These are phyloP conservation scores for Citrus hindsii DNA, from an alignment of 345 rosid species.

Conservation along the genomic window DNA sequence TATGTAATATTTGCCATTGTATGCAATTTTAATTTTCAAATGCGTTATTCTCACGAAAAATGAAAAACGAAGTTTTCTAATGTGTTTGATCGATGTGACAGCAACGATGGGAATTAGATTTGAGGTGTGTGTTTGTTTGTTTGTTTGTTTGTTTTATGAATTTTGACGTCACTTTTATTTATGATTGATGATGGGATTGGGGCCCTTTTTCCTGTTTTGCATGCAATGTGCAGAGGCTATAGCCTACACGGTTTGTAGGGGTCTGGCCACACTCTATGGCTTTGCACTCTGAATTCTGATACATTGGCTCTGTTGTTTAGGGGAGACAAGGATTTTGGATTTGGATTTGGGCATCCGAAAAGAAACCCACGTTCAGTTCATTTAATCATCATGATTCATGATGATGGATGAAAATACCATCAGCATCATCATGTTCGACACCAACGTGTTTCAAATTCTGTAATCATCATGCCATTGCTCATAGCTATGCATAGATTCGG, in stretches of 20 bases:
- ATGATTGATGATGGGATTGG: conserved; percentile 23
- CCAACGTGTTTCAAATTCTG: neutral
- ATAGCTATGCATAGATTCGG: neutral
- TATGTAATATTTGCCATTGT: neutral
- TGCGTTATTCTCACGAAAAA: too few relatives aligned
- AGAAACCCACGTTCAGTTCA: neutral
- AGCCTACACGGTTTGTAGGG: neutral
- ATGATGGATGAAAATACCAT: neutral
- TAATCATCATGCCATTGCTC: neutral
- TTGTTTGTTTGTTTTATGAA: neutral
- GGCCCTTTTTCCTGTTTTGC: conserved; percentile 10
- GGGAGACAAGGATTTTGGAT: conserved; percentile 16
- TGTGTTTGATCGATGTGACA: conserved; percentile 10
- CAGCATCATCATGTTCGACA: neutral
- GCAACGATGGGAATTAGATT: conserved; percentile 8
- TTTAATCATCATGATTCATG: neutral
- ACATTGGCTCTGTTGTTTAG: neutral
- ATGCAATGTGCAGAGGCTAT: neutral
- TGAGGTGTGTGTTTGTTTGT: neutral
- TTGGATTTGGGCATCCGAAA: neutral
- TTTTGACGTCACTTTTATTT: conserved; percentile 20
- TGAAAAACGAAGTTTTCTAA: too few relatives aligned
- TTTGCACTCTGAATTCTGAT: neutral
- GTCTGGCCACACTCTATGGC: neutral
- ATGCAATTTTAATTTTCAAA: neutral